Evolutionary conservation across 2,329 filamentous ascomycete genomes (phyloP), one percentile per base, ranked within the genome.

Genomic region (Penicillium sp.): DNA sequence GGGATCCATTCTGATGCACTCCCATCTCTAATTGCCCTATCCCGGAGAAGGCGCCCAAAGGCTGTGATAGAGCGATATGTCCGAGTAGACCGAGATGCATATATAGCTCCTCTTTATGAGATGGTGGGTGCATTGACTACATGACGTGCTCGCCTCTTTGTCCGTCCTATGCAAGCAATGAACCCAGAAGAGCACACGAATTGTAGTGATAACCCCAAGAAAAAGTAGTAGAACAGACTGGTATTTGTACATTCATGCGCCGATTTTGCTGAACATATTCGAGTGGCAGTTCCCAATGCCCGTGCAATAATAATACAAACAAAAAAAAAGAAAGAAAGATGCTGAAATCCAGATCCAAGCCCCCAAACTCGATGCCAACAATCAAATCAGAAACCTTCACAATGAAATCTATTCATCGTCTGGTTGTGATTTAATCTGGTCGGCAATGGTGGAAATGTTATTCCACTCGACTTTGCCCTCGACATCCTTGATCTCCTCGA

Each of bases 401-500:
- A 25, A 33, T 35, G 16, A 16, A n/a, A n/a, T 22, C 16, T 10
- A 29, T 35, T 43, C 14, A 4, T 7, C 8, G 4, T 6, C 22
- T 25, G 16, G 16, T 25, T 31, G 36, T 28, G 37, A 28, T 49
- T 50, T 61, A 34, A 69, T 62, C 18, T 57, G 54, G 6, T 68
- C 63, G 30, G 52, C 56, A 25, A 69, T 57, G 25, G 44, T 65
- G 46, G 62, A 59, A 19, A 33, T 55, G 38, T 67, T 64, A 59
- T 72, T 75, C 79, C 78, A 84, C 42, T 76, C 72, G 43, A 80
- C 78, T 58, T 74, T 70, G 13, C 82, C 81, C 9, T 69, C 66
- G 29, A 83, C 72, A 63, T 81, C 73, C 66, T 78, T 80, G 54
- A 86, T 79, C 59, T 83, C 78, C 58, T 81, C 77, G 56, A 86